Percentiles rank a stretch among this genome's conserved stretches.
Conservation (phyloP, 768 basidiomycete species). For the Cystobasidium tubakii region DNA sequence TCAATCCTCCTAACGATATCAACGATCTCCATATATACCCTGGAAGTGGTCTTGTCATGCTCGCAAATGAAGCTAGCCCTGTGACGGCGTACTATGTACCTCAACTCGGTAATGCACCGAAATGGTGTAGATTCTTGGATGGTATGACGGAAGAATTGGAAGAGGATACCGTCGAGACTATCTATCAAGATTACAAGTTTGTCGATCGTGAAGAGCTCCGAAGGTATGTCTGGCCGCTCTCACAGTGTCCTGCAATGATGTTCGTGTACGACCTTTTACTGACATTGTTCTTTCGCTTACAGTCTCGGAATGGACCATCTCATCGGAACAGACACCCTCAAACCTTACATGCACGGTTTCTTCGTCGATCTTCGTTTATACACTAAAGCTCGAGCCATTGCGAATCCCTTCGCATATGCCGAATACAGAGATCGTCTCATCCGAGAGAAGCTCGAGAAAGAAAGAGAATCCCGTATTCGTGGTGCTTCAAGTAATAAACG, state of each 20-base stretch:
- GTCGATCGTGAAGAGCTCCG: constrained; percentile 78
- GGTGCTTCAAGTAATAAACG: constrained; percentile 59
- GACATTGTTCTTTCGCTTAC: constrained; percentile 17
- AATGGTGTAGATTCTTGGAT: constrained; percentile 96
- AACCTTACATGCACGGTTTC: constrained; percentile 99
- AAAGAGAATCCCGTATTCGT: constrained; percentile 87
- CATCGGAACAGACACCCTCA: constrained; percentile 86
- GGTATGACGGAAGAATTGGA: constrained; percentile 94
- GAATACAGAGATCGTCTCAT: constrained; percentile 87
- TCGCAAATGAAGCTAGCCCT: constrained; percentile 92
- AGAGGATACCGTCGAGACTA: constrained; percentile 61
- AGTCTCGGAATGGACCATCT: constrained; percentile 94
- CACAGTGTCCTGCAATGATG: too few species aligned
- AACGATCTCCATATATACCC: constrained; percentile 87
- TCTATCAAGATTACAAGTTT: constrained; percentile 97
- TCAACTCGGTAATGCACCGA: constrained; percentile 89
- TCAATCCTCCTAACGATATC: constrained; percentile 81
- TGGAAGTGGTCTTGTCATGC: constrained; percentile 78
- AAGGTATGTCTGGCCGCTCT: constrained; percentile 58
- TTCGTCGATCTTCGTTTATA: constrained; percentile 93
- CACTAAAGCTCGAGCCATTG: constrained; percentile 87
- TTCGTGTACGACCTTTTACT: too few species aligned
- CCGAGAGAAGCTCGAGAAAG: constrained; percentile 81
- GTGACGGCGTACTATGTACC: constrained; percentile 93
- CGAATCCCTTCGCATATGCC: constrained; percentile 90